Evolutionary conservation across 2,329 filamentous ascomycete species (phyloP).

Genomic region (Fusarium sp.): DNA sequence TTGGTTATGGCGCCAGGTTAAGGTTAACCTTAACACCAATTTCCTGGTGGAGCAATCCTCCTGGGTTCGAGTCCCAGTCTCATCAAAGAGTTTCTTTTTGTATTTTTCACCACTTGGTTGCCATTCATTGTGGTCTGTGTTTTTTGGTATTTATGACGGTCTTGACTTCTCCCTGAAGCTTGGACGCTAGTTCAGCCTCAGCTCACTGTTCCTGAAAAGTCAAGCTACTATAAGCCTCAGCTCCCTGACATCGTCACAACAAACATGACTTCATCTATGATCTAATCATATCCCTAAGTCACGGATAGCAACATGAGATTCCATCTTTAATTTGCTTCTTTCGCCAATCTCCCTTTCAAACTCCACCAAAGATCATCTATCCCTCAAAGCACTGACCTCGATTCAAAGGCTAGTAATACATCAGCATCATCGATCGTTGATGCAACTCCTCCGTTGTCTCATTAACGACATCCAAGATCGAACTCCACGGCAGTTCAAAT

Average conservation of each 20-base stretch:
- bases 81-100: conserved; percentile 31
- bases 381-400: conserved; percentile 5
- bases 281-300: background rate
- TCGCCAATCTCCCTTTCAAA: background rate
- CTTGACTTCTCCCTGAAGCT: background rate
- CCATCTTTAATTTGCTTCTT: conserved; percentile 9
- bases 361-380: background rate
- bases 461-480: conserved; percentile 6
- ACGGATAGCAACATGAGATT: background rate
- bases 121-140: accelerated
- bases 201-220: background rate
- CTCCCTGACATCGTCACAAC: background rate
- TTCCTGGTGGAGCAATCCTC: conserved; percentile 45
- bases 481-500: background rate
- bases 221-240: accelerated
- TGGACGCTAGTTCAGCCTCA: background rate
- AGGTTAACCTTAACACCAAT: conserved; percentile 43
- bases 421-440: conserved; percentile 24
- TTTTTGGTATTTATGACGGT: background rate
- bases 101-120: background rate
- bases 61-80: conserved; percentile 45
- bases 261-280: conserved; percentile 18
- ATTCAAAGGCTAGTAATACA: conserved; percentile 1
- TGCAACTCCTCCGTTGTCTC: conserved; percentile 10
- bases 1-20: conserved; percentile 45